A percentile compares a stretch with the other conserved stretches of the same genome.
Evolutionary conservation across 495 filamentous ascomycete species (phyloP).

Genomic region (Daldinia childiae): DNA sequence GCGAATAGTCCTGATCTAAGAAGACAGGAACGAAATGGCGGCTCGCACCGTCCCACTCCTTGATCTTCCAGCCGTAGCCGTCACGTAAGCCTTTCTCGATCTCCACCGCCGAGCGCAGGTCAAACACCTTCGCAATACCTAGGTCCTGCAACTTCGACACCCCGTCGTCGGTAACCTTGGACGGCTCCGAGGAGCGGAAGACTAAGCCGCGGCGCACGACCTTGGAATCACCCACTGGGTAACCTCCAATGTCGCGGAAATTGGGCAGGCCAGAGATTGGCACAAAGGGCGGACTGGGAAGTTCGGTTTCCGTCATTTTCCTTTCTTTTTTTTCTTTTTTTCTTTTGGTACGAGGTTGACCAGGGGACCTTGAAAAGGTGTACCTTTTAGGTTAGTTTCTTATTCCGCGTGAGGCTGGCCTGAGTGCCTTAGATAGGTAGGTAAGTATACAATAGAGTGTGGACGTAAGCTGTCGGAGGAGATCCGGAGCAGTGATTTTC

Average conservation of each 20-base stretch:
- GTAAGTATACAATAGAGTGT: slow-evolving; percentile 18
- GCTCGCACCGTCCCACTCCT: slow-evolving; percentile 59
- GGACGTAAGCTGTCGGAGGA: slow-evolving; percentile 20
- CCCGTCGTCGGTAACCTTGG: slow-evolving; percentile 60
- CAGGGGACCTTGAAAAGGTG: background rate
- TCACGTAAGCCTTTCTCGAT: slow-evolving; percentile 50
- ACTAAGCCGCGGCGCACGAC: slow-evolving; percentile 59
- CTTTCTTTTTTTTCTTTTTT: background rate
- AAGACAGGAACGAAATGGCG: slow-evolving; percentile 69
- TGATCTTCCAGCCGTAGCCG: slow-evolving; percentile 43
- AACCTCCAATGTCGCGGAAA: slow-evolving; percentile 68
- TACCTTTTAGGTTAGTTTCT: background rate
- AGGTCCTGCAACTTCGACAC: slow-evolving; percentile 61
- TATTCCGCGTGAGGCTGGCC: background rate
- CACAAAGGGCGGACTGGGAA: slow-evolving; percentile 63
- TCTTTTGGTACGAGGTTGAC: slow-evolving; percentile 5
- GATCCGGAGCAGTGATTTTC: slow-evolving; percentile 11
- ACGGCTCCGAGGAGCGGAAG: slow-evolving; percentile 68
- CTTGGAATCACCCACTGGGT: slow-evolving; percentile 50
- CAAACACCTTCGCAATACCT: slow-evolving; percentile 69
- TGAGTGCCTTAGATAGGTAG: background rate
- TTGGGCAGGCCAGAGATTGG: slow-evolving; percentile 63
- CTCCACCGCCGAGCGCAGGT: slow-evolving; percentile 68
- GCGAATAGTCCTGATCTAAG: slow-evolving; percentile 63
- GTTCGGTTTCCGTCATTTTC: slow-evolving; percentile 18